Percentiles rank a stretch among this genome's conserved stretches.
phyloP scores from a whole-genome alignment of 2,329 filamentous ascomycete genomes.

The Diplodia scrobiculata region DNA sequence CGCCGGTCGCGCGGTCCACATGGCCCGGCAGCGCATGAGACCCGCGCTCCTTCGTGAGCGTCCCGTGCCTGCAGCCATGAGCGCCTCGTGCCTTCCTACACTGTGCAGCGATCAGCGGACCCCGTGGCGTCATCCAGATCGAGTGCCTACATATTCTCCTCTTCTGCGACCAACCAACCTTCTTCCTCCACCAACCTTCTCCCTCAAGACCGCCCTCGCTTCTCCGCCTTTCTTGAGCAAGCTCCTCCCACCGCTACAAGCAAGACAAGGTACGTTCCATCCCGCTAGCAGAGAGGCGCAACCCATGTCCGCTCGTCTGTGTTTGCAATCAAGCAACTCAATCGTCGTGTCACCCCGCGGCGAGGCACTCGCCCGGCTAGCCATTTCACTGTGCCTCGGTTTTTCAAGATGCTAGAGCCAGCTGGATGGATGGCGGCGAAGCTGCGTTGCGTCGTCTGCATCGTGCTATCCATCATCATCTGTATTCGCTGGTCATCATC shows the following conservation, averaged over 20 bases:
- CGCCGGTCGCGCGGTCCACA: too few species aligned
- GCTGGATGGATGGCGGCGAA: not conserved
- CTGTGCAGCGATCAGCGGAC: not conserved
- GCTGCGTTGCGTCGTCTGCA: not conserved
- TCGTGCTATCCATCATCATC: not conserved
- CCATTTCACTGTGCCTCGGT: not conserved
- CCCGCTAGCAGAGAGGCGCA: too few species aligned
- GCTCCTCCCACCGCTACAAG: not conserved
- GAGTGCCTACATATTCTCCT: constrained; percentile 1
- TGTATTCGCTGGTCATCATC: not conserved
- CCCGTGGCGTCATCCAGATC: not conserved
- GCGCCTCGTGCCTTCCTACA: not conserved
- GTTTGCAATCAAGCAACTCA: not conserved
- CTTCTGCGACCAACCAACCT: constrained; percentile 18
- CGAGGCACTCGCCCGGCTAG: not conserved
- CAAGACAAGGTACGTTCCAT: constrained; percentile 1
- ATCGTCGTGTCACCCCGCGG: not conserved
- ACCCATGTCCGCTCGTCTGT: not conserved
- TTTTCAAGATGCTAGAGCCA: not conserved
- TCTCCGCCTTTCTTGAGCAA: not conserved
- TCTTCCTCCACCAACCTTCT: constrained; percentile 27
- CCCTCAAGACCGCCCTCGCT: constrained; percentile 18
- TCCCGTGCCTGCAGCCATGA: not conserved
- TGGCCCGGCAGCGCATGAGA: too few species aligned
- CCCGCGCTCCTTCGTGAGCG: not conserved